phyloP scores from a whole-genome alignment of 331 rosid genomes.

The Phaseolus coccineus region DNA sequence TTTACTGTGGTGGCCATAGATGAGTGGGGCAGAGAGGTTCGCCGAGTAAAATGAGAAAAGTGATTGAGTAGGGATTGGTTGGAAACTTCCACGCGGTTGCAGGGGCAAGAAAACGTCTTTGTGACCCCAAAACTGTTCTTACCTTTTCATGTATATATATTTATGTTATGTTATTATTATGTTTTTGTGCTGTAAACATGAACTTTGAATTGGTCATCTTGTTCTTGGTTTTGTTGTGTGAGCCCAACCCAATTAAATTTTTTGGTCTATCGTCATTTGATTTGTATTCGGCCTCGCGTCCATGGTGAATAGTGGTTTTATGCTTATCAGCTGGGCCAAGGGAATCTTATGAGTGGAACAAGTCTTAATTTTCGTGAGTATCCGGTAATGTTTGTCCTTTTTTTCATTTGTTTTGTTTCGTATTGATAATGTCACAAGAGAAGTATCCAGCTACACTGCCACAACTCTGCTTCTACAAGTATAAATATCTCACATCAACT shows the following conservation, averaged over 20 bases:
- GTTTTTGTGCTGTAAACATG: background rate
- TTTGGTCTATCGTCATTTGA: background rate
- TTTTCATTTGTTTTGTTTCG: background rate
- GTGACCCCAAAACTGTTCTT: background rate
- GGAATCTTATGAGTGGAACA: slow-evolving; percentile 13
- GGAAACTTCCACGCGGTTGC: slow-evolving; percentile 65
- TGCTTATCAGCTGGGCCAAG: slow-evolving; percentile 19
- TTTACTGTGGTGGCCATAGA: background rate
- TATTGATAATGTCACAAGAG: background rate
- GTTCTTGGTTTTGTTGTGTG: background rate
- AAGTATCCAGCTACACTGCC: background rate
- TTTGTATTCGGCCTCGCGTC: background rate
- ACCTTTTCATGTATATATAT: background rate
- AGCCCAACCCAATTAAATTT: slow-evolving; percentile 20
- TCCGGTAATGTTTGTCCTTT: background rate
- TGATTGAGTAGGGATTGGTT: background rate
- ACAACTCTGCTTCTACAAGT: background rate
- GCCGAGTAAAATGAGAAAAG: slow-evolving; percentile 54
- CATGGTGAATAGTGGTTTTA: background rate
- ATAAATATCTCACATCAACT: no score
- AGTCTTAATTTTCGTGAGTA: slow-evolving; percentile 6
- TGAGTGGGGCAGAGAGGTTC: background rate
- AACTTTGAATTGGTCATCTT: slow-evolving; percentile 59
- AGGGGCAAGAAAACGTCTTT: slow-evolving; percentile 32
- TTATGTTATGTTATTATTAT: background rate